A percentile compares a stretch with the other conserved stretches of the same genome.
These are phyloP conservation scores for Neurospora sp. DNA, from an alignment of 2,329 filamentous ascomycete species.

Conservation along the genomic window DNA sequence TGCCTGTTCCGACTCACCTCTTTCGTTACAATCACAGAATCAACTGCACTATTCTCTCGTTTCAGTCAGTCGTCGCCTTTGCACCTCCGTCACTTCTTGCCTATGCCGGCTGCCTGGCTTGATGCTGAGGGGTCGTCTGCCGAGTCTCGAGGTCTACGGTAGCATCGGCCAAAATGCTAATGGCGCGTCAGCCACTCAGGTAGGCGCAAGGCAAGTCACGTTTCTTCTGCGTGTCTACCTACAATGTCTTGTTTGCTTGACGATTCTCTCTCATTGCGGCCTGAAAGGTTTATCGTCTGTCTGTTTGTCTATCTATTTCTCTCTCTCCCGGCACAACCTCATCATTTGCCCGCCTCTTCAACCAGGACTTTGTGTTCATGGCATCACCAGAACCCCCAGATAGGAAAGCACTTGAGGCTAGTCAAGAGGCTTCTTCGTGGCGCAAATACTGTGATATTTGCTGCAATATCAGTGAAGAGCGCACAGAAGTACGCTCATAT, in stretches of 20 bases:
- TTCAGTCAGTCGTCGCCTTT: too few species aligned
- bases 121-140: too few species aligned
- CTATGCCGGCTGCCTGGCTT: too few species aligned
- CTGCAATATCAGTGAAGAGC: too few species aligned
- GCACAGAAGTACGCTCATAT: too few species aligned
- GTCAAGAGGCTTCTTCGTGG: not conserved
- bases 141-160: too few species aligned
- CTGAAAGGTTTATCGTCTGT: not conserved
- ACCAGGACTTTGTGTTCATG: not conserved
- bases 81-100: too few species aligned
- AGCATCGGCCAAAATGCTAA: too few species aligned
- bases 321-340: not conserved
- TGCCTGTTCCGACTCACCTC: too few species aligned
- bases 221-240: not conserved
- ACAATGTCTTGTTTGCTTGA: not conserved
- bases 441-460: not conserved
- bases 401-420: not conserved
- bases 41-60: too few species aligned
- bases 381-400: not conserved
- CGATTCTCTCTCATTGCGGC: too few species aligned
- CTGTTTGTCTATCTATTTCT: not conserved
- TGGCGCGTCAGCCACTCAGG: not conserved
- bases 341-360: not conserved
- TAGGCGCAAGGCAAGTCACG: not conserved
- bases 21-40: too few species aligned